Conservation (phyloP, 2,329 filamentous ascomycete species). For the Alternaria solani region DNA sequence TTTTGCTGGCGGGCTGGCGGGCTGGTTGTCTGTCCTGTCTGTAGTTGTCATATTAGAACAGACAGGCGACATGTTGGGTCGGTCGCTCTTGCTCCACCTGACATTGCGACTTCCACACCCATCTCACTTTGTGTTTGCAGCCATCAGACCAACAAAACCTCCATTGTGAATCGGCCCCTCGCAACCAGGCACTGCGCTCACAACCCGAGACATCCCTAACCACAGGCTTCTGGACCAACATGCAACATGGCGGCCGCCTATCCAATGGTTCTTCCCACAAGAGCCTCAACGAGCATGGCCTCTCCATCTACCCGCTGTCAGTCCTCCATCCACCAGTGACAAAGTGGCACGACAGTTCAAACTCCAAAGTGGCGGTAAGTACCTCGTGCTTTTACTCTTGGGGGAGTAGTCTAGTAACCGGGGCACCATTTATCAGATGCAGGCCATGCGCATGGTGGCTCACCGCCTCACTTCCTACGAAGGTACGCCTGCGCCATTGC, state of each 20-base stretch:
- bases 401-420: conserved; percentile 34
- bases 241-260: conserved; percentile 41
- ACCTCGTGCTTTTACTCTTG: conserved; percentile 36
- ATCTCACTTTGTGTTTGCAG: not conserved
- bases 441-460: conserved; percentile 29
- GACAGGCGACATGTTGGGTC: not conserved
- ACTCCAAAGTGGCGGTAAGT: conserved; percentile 46
- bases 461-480: conserved; percentile 34
- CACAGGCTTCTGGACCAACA: conserved; percentile 16
- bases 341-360: not conserved
- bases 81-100: not conserved
- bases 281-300: conserved; percentile 23
- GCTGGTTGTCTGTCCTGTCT: not conserved
- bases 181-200: not conserved
- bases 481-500: conserved; percentile 19
- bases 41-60: not conserved
- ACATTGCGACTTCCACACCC: not conserved
- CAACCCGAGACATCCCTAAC: conserved; percentile 14
- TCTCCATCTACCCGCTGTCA: conserved; percentile 31
- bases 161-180: not conserved
- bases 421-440: conserved; percentile 31
- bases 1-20: not conserved
- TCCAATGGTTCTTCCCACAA: conserved; percentile 35
- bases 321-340: conserved; percentile 23
- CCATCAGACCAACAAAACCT: not conserved